Evolutionary conservation across 345 rosid genomes (phyloP).

Genomic region (Pseudoturritis turrita): DNA sequence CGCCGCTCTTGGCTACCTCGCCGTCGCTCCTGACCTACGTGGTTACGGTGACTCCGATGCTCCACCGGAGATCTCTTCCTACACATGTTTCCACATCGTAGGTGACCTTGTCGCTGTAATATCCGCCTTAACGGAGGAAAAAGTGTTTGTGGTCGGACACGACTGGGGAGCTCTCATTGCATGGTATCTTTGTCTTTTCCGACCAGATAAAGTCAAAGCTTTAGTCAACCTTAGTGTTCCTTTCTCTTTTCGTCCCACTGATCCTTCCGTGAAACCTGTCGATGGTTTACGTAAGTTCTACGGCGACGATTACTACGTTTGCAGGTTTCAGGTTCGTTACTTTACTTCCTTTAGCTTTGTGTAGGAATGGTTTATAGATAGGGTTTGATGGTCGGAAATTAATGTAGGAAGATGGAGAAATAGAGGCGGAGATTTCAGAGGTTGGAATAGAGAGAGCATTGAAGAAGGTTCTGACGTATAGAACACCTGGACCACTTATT

Average conservation of each 20-base stretch:
- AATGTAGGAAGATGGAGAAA: constrained; percentile 24
- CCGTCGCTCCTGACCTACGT: constrained; percentile 35
- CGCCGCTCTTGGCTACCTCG: constrained; percentile 27
- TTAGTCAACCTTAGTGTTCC: constrained; percentile 31
- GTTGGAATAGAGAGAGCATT: constrained; percentile 27
- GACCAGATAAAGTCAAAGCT: constrained; percentile 33
- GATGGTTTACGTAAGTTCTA: constrained; percentile 38
- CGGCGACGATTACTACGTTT: constrained; percentile 70
- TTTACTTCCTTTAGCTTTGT: neutral
- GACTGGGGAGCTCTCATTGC: constrained; percentile 35
- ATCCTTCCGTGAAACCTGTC: constrained; percentile 37
- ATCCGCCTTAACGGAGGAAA: constrained; percentile 12
- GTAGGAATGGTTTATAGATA: no score
- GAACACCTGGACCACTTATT: constrained; percentile 18
- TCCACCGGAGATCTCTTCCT: constrained; percentile 18
- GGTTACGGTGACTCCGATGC: constrained; percentile 33
- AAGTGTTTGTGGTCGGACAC: constrained; percentile 37
- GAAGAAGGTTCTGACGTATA: constrained; percentile 14
- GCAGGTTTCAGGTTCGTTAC: constrained; percentile 70
- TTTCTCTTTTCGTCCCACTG: neutral
- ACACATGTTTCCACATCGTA: constrained; percentile 26
- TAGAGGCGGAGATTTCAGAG: constrained; percentile 26
- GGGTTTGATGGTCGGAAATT: neutral
- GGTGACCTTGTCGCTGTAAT: constrained; percentile 23
- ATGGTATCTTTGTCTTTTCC: constrained; percentile 29